Base-by-base conservation (phyloP, 2,329 filamentous ascomycete genomes). In the Talaromyces verruculosus region DNA sequence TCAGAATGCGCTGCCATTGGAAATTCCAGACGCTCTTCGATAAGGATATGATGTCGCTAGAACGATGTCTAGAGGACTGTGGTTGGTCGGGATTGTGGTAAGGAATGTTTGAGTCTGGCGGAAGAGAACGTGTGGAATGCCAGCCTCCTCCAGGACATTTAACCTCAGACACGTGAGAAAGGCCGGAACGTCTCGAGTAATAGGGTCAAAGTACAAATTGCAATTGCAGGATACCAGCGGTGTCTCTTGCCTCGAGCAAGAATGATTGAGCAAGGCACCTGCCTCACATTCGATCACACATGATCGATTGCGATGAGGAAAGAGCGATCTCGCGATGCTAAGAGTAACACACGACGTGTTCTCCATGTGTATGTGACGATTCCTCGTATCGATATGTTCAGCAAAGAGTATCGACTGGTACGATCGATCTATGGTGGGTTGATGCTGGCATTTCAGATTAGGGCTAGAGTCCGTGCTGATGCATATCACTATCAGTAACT, bases 81-180 rank as follows among this genome's bases (percentile, higher is more conserved):
- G 61, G 57, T 64, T 64, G 65, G 65, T 57, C 19, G 6, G 30
- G 47, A 39, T 63, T 33, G 37, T 33, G 22, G 58, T 62, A 19
- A 41, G 65, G 65, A 67, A 67, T 67, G 65, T 58, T 30, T 25
- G 61, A 25, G 8, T 61, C 45, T 63, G 25, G 43, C 28, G 15
- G 22, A 15, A 49, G 45, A 49, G 55, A 51, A 33, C 65, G 22
- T 64, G 57, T 57, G 65, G 65, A 67, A 64, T 67, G 66, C 35
- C 53, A 65, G 47, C 57, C 63, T 61, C 51, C 39, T 25, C 45
- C 25, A 58, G 13, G 51, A 35, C 37, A 63, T 57, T 37, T 43
- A 63, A n/a, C 30, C 49, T 45, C 37, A 35, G n/a, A 41, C 62
- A 64, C 39, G 62, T 64, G 62, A 64, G 13, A 19, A 3, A 58